A percentile compares a stretch with the other conserved stretches of the same genome.
Evolutionary conservation across 2,329 filamentous ascomycete genomes (phyloP).

Genomic region (Alternaria sp.): DNA sequence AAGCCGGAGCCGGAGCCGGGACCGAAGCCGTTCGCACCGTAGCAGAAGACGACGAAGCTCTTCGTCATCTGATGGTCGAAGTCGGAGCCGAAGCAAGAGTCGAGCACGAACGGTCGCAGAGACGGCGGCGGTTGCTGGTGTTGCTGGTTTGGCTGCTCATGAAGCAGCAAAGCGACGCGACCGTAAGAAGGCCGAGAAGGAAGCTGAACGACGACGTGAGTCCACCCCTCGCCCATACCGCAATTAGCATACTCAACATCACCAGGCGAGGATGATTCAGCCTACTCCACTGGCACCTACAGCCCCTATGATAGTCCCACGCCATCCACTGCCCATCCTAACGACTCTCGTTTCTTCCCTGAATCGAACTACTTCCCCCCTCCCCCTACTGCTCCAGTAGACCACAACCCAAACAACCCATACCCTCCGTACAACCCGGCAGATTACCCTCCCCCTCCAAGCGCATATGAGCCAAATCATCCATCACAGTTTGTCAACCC

Average conservation of each 20-base stretch:
- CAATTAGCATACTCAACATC: constrained; percentile 28
- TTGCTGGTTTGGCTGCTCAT: constrained; percentile 65
- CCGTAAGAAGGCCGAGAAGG: constrained; percentile 63
- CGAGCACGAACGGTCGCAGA: constrained; percentile 62
- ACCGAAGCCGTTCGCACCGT: constrained; percentile 32
- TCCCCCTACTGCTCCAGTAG: constrained; percentile 50
- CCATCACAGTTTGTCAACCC: constrained; percentile 42
- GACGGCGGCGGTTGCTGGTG: constrained; percentile 65
- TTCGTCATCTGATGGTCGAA: constrained; percentile 46
- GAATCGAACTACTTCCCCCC: constrained; percentile 59
- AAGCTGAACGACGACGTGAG: constrained; percentile 61
- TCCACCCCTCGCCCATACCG: constrained; percentile 26
- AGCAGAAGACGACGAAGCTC: constrained; percentile 55
- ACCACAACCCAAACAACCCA: constrained; percentile 38
- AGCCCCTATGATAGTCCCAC: constrained; percentile 34
- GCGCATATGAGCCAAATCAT: constrained; percentile 36
- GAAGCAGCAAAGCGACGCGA: constrained; percentile 65
- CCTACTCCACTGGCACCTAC: constrained; percentile 46
- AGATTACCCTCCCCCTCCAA: constrained; percentile 51
- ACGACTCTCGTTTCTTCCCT: constrained; percentile 54
- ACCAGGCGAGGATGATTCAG: constrained; percentile 46
- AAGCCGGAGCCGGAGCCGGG: constrained; percentile 14
- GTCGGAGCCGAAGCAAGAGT: constrained; percentile 55
- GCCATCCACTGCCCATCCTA: constrained; percentile 44
- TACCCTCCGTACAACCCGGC: constrained; percentile 53